Conservation (phyloP, 2,329 filamentous ascomycete species). For the Phaeosphaeria sp. region DNA sequence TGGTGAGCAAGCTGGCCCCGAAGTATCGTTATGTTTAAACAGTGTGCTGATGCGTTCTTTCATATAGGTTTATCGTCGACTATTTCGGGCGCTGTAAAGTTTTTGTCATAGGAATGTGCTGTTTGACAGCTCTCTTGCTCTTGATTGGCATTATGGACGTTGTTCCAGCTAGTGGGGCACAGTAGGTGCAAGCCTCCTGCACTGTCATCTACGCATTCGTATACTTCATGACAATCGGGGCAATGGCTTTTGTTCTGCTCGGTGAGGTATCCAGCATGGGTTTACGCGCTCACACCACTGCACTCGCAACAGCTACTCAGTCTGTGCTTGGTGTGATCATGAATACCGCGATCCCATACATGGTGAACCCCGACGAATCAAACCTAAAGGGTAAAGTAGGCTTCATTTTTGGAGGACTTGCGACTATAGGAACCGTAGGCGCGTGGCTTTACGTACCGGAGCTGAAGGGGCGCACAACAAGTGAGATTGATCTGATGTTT, state of each 20-base stretch:
- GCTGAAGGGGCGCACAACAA: no score
- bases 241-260: slow-evolving; percentile 84
- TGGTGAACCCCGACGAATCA: slow-evolving; percentile 49
- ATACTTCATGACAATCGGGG: slow-evolving; percentile 84
- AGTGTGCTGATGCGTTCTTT: no score
- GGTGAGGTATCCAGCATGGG: slow-evolving; percentile 80
- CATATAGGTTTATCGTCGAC: slow-evolving; percentile 64
- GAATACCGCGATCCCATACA: slow-evolving; percentile 46
- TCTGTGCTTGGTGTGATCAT: slow-evolving; percentile 43
- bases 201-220: slow-evolving; percentile 58
- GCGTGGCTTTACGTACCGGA: slow-evolving; percentile 48
- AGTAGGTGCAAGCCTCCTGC: slow-evolving; percentile 46
- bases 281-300: slow-evolving; percentile 85
- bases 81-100: slow-evolving; percentile 77
- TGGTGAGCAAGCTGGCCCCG: no score
- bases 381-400: slow-evolving; percentile 49
- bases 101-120: slow-evolving; percentile 61
- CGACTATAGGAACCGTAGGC: slow-evolving; percentile 37
- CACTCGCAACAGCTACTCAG: slow-evolving; percentile 65
- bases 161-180: slow-evolving; percentile 37
- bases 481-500: no score
- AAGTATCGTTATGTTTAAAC: no score
- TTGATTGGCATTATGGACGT: slow-evolving; percentile 81
- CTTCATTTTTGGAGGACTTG: slow-evolving; percentile 48
- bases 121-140: slow-evolving; percentile 68